Conservation (phyloP, 116 monocot genomes). For the Cymodocea nodosa region DNA sequence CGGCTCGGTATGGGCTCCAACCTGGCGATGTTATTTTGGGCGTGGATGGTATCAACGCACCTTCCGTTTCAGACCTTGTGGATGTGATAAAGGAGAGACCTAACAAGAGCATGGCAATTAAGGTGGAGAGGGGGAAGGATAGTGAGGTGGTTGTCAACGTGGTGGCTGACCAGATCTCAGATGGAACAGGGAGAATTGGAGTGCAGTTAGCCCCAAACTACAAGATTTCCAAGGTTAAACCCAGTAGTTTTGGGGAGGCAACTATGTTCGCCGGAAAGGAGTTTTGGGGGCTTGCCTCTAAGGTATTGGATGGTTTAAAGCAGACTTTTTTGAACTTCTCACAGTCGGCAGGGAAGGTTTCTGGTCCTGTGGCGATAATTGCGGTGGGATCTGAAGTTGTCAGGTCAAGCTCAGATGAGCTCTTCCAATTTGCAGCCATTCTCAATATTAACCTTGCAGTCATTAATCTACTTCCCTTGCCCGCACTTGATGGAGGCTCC, state of each 20-base stretch:
- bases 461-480: constrained; percentile 82
- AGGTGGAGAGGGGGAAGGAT: constrained; percentile 13
- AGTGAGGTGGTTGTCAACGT: constrained; percentile 24
- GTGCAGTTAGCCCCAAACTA: constrained; percentile 83
- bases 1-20: constrained; percentile 42
- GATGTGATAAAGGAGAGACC: constrained; percentile 59
- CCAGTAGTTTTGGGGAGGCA: constrained; percentile 39
- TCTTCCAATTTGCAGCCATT: constrained; percentile 85
- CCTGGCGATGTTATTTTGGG: constrained; percentile 65
- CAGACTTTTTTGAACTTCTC: constrained; percentile 79
- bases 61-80: constrained; percentile 53
- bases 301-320: constrained; percentile 68
- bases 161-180: constrained; percentile 45
- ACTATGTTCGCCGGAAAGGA: constrained; percentile 36
- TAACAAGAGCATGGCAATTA: constrained; percentile 18
- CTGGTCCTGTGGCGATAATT: constrained; percentile 90
- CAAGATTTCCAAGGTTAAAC: constrained; percentile 25
- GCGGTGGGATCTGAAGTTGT: constrained; percentile 87
- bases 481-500: constrained; percentile 80
- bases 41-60: constrained; percentile 17
- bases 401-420: constrained; percentile 56
- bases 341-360: constrained; percentile 71
- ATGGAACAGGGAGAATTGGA: constrained; percentile 70
- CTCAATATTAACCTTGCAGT: constrained; percentile 79
- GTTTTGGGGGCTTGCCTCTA: constrained; percentile 29